These are phyloP conservation scores for Sclerotinia glacialis DNA, from an alignment of 2,329 filamentous ascomycete genomes.

Conservation along the genomic window DNA sequence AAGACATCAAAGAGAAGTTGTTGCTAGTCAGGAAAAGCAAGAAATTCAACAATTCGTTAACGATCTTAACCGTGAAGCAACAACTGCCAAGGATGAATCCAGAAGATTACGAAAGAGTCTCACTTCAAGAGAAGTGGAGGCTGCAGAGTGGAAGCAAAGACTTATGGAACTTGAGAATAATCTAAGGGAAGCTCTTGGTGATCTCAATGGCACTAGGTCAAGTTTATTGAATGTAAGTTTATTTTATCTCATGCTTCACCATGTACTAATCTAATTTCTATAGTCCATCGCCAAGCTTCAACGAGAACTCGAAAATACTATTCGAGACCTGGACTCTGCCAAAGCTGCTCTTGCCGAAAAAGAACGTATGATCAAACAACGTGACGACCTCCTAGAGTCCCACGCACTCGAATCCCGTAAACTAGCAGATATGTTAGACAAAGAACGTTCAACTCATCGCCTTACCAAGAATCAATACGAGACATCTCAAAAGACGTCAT, in stretches of 20 bases:
- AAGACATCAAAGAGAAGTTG: slow-evolving; percentile 78
- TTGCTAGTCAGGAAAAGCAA: slow-evolving; percentile 86
- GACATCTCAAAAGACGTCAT: slow-evolving; percentile 80
- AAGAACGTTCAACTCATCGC: slow-evolving; percentile 79
- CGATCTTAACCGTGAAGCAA: slow-evolving; percentile 83
- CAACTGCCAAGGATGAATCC: slow-evolving; percentile 79
- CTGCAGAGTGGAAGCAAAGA: slow-evolving; percentile 85
- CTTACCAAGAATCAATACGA: slow-evolving; percentile 87
- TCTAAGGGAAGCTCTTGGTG: slow-evolving; percentile 80
- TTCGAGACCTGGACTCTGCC: slow-evolving; percentile 75
- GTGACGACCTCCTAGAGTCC: slow-evolving; percentile 82
- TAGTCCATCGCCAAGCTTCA: slow-evolving; percentile 84
- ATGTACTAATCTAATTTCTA: slow-evolving; percentile 27
- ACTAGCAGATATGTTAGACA: slow-evolving; percentile 83
- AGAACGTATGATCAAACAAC: slow-evolving; percentile 83
- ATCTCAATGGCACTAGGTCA: slow-evolving; percentile 80
- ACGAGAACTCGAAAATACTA: slow-evolving; percentile 78
- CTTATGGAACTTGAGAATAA: slow-evolving; percentile 87
- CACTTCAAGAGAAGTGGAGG: slow-evolving; percentile 81
- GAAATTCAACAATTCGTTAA: slow-evolving; percentile 92
- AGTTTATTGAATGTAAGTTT: slow-evolving; percentile 71
- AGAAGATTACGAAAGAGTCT: slow-evolving; percentile 79
- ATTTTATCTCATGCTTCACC: not conserved
- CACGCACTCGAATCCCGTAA: slow-evolving; percentile 84
- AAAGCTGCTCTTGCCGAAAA: slow-evolving; percentile 82